phyloP scores from a whole-genome alignment of 306 rosid genomes.

The Benincasa hispida region DNA sequence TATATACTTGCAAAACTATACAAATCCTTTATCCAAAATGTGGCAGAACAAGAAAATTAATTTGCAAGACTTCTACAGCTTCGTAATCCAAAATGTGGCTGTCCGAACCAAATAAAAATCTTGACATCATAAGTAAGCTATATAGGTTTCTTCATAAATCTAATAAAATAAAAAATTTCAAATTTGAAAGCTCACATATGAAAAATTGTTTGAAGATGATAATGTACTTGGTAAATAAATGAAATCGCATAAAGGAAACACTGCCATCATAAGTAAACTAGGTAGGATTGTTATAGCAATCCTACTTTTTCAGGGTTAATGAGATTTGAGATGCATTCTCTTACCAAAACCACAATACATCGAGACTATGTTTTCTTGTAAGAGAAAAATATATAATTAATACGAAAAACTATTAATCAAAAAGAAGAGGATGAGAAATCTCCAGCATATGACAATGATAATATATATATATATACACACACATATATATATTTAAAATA shows the following conservation, averaged over 20 bases:
- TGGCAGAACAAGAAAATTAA: not conserved
- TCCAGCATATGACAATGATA: not conserved
- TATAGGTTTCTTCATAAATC: not conserved
- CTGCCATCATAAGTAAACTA: not conserved
- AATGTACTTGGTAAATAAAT: not conserved
- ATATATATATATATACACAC: no score
- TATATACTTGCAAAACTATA: not conserved
- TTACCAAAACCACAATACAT: not conserved
- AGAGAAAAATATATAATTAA: no score
- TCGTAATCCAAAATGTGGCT: not conserved
- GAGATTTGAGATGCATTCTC: not conserved
- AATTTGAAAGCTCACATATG: not conserved
- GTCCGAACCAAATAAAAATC: not conserved
- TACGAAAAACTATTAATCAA: no score
- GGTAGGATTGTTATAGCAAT: not conserved
- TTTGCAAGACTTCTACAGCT: not conserved
- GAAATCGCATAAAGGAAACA: not conserved
- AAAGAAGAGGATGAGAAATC: not conserved
- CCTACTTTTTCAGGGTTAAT: not conserved
- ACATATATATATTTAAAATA: no score
- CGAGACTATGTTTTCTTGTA: not conserved
- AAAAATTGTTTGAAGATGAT: not conserved
- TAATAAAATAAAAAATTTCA: not conserved
- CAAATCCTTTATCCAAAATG: not conserved
- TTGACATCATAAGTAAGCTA: not conserved